Conservation (phyloP, 139 green algal species). For the Dunaliella primolecta region DNA sequence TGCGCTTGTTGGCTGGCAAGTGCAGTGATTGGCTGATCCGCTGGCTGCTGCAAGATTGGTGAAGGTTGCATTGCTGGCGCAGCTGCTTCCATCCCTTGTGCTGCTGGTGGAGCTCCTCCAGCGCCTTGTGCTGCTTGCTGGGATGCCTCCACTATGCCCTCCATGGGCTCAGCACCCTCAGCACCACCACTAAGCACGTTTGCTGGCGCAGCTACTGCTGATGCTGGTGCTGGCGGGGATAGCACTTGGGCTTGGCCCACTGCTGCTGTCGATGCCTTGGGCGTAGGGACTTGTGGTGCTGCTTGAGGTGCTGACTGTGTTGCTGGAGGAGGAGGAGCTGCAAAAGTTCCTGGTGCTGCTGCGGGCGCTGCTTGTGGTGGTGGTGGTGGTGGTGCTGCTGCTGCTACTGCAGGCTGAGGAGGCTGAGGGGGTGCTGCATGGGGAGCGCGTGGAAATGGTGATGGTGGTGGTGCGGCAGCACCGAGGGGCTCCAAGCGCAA, state of each 20-base stretch:
- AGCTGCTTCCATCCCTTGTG: not conserved
- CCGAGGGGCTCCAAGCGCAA: not conserved
- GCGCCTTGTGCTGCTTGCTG: no score
- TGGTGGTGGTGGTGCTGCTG: conserved; percentile 1
- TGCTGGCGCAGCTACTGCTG: not conserved
- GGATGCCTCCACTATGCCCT: not conserved
- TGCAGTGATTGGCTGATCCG: no score
- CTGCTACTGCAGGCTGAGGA: no score
- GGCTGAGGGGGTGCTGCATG: not conserved
- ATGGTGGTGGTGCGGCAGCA: not conserved
- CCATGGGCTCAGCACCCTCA: not conserved
- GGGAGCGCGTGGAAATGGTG: not conserved
- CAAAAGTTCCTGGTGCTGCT: not conserved
- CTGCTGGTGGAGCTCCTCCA: no score
- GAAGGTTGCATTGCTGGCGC: not conserved
- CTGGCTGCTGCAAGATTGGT: not conserved
- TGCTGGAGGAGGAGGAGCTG: not conserved
- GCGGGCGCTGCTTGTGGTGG: not conserved
- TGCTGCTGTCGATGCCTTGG: no score
- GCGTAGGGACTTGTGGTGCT: no score
- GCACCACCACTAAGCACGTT: no score
- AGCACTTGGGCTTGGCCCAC: not conserved
- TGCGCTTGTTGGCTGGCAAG: no score
- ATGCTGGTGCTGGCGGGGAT: not conserved
- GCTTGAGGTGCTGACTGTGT: not conserved